These are phyloP conservation scores for Choiromyces venosus DNA, from an alignment of 495 filamentous ascomycete species.

Conservation along the genomic window DNA sequence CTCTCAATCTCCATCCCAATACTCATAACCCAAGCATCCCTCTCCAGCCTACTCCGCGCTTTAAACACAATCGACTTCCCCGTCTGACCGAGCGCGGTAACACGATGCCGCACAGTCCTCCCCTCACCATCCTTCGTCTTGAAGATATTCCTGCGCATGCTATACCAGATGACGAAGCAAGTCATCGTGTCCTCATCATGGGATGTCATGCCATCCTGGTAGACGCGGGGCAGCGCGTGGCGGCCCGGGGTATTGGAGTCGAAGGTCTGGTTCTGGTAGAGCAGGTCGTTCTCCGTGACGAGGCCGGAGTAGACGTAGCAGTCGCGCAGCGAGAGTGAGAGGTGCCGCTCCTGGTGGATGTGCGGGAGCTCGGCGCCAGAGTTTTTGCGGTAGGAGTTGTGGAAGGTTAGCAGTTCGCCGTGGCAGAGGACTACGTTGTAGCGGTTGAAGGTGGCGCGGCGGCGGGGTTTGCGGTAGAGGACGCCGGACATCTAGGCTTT, in stretches of 20 bases:
- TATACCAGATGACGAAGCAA: slow-evolving; percentile 70
- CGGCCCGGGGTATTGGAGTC: slow-evolving; percentile 63
- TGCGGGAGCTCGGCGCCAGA: slow-evolving; percentile 57
- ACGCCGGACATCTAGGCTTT: slow-evolving; percentile 54
- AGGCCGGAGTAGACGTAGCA: slow-evolving; percentile 71
- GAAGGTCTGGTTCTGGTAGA: slow-evolving; percentile 66
- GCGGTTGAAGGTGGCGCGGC: slow-evolving; percentile 58
- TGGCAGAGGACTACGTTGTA: slow-evolving; percentile 60
- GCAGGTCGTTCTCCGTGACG: slow-evolving; percentile 59
- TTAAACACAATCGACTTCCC: slow-evolving; percentile 68
- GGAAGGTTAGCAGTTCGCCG: slow-evolving; percentile 62
- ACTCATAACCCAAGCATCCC: slow-evolving; percentile 70
- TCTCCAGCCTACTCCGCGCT: slow-evolving; percentile 63
- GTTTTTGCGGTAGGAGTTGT: slow-evolving; percentile 51
- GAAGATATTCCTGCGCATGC: slow-evolving; percentile 56
- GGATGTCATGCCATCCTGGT: slow-evolving; percentile 61
- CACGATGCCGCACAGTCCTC: slow-evolving; percentile 46
- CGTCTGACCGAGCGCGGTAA: slow-evolving; percentile 55
- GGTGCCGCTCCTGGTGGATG: slow-evolving; percentile 59
- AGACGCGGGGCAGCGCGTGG: slow-evolving; percentile 59
- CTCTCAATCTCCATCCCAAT: slow-evolving; percentile 70
- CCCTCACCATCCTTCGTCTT: slow-evolving; percentile 49
- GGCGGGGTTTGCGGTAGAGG: slow-evolving; percentile 63
- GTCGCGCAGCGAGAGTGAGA: slow-evolving; percentile 57
- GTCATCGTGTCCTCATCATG: slow-evolving; percentile 66